phyloP scores from a whole-genome alignment of 1,284 basidiomycete species.

The Butyriboletus appendiculatus region DNA sequence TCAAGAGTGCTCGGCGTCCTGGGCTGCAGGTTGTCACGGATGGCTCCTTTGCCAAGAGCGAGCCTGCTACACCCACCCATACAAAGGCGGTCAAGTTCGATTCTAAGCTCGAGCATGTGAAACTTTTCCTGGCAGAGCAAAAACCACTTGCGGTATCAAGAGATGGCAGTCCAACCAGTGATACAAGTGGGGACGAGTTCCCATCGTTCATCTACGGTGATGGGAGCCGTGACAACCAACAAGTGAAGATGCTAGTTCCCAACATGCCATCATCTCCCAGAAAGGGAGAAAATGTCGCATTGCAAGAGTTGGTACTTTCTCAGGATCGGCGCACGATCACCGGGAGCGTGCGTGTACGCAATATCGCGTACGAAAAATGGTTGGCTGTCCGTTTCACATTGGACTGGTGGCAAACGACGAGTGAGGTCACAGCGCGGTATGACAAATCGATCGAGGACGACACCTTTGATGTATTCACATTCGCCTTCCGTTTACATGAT shows the following conservation, averaged over 20 bases:
- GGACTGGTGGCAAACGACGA: constrained; percentile 95
- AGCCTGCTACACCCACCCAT: constrained; percentile 58
- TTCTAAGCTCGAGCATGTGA: constrained; percentile 87
- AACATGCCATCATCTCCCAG: constrained; percentile 51
- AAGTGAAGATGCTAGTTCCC: constrained; percentile 51
- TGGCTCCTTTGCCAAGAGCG: constrained; percentile 51
- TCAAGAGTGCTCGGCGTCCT: constrained; percentile 68
- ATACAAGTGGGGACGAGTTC: constrained; percentile 76
- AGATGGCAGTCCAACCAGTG: constrained; percentile 85
- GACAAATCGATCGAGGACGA: constrained; percentile 62
- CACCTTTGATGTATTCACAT: constrained; percentile 67
- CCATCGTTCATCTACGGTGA: constrained; percentile 61
- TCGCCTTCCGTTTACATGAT: constrained; percentile 67
- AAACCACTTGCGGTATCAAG: constrained; percentile 92
- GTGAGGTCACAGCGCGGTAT: constrained; percentile 86
- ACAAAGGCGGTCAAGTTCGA: constrained; percentile 93
- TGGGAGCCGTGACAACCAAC: constrained; percentile 39
- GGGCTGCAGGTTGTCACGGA: constrained; percentile 53
- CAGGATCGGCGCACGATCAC: constrained; percentile 59
- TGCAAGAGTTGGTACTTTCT: constrained; percentile 60
- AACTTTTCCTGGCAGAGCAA: constrained; percentile 92
- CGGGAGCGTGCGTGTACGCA: constrained; percentile 81
- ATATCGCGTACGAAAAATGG: constrained; percentile 87
- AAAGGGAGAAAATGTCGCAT: constrained; percentile 44
- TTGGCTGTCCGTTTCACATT: constrained; percentile 91